Conservation (phyloP, 108 stramenopile genomes). For the Pseudonitzschia delicatissima region DNA sequence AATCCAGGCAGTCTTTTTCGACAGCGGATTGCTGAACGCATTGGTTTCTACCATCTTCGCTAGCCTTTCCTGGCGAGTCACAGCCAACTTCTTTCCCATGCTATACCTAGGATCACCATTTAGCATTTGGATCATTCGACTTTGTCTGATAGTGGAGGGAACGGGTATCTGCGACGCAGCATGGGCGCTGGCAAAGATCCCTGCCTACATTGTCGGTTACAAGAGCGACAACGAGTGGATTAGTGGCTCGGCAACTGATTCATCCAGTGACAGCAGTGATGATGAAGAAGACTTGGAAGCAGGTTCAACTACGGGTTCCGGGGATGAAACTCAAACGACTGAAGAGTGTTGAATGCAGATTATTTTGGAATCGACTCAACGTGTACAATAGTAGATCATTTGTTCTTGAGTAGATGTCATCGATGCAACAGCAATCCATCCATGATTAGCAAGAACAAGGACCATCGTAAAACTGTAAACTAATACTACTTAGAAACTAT, state of each 20-base stretch:
- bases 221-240: slow-evolving; percentile 10
- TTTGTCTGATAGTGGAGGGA: slow-evolving; percentile 46
- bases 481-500: too few species aligned
- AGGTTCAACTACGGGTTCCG: too few species aligned
- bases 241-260: neutral
- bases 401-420: neutral
- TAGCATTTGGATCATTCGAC: slow-evolving; percentile 41
- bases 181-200: slow-evolving; percentile 33
- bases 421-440: neutral
- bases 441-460: neutral
- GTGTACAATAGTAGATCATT: neutral
- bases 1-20: slow-evolving; percentile 44
- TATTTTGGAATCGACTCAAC: too few species aligned
- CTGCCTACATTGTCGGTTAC: neutral
- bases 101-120: slow-evolving; percentile 52
- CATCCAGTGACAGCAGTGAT: neutral
- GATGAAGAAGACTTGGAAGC: neutral
- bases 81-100: slow-evolving; percentile 50
- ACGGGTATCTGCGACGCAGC: slow-evolving; percentile 50
- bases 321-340: too few species aligned
- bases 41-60: slow-evolving; percentile 54
- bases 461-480: neutral
- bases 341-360: too few species aligned
- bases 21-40: slow-evolving; percentile 54
- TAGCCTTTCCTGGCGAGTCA: slow-evolving; percentile 50